These are phyloP conservation scores for Calocera cornea DNA, from an alignment of 768 basidiomycete species.

Conservation along the genomic window DNA sequence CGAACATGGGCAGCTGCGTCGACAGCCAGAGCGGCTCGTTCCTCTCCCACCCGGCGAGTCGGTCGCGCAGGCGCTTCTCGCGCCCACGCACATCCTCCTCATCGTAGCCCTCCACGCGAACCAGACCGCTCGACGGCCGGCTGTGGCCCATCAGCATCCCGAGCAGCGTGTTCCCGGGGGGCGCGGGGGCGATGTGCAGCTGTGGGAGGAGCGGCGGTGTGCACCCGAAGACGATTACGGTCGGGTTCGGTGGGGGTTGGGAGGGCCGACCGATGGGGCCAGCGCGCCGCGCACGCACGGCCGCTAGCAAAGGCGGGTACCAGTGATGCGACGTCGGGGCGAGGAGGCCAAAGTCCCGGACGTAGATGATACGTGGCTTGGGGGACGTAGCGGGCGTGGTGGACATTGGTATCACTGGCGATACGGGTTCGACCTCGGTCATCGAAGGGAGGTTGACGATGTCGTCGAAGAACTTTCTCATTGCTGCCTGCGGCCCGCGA, in stretches of 20 bases:
- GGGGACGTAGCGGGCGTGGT: constrained; percentile 21
- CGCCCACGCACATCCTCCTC: constrained; percentile 50
- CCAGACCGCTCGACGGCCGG: not conserved
- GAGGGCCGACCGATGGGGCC: constrained; percentile 47
- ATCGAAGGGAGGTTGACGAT: constrained; percentile 43
- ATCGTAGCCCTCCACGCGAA: constrained; percentile 16
- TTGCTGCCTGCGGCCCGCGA: constrained; percentile 3
- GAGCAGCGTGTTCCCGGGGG: not conserved
- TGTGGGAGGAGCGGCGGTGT: constrained; percentile 54
- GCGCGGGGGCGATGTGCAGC: constrained; percentile 14
- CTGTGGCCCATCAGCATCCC: constrained; percentile 10
- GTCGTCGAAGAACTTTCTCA: constrained; percentile 51
- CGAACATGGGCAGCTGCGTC: constrained; percentile 42
- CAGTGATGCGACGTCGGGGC: constrained; percentile 57
- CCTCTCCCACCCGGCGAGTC: constrained; percentile 62
- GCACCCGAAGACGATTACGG: constrained; percentile 77
- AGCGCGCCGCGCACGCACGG: constrained; percentile 62
- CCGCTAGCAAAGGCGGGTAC: constrained; percentile 67
- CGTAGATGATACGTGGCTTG: constrained; percentile 60
- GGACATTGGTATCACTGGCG: constrained; percentile 20
- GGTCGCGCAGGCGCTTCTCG: constrained; percentile 56
- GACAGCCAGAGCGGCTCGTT: constrained; percentile 39
- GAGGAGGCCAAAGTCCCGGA: constrained; percentile 70
- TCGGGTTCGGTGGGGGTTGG: constrained; percentile 52
- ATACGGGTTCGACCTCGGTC: constrained; percentile 18